These are phyloP conservation scores for Sarocladiaceae sp. DNA, from an alignment of 2,329 filamentous ascomycete species.

Conservation along the genomic window DNA sequence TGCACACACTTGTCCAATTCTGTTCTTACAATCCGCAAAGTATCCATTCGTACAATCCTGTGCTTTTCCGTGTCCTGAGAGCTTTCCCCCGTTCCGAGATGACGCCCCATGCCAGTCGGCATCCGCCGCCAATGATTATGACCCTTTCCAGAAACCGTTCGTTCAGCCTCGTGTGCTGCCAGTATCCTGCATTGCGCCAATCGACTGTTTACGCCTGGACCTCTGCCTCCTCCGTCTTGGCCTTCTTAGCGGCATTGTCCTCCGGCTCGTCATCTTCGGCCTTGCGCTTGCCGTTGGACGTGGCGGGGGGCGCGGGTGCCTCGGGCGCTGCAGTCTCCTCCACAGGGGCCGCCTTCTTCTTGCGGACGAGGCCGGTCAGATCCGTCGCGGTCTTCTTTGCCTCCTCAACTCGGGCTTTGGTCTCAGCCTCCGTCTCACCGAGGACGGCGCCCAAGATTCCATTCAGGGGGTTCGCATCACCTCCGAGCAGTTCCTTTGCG, in stretches of 20 bases:
- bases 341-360: slow-evolving; percentile 50
- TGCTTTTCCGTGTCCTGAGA: too few relatives aligned
- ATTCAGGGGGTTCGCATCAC: slow-evolving; percentile 37
- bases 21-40: too few relatives aligned
- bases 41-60: too few relatives aligned
- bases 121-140: too few relatives aligned
- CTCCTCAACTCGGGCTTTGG: slow-evolving; percentile 61
- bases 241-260: slow-evolving; percentile 27
- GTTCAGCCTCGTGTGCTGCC: too few relatives aligned
- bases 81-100: too few relatives aligned
- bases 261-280: slow-evolving; percentile 33
- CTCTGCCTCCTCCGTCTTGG: slow-evolving; percentile 28
- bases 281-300: slow-evolving; percentile 47
- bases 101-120: too few relatives aligned
- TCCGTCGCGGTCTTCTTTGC: slow-evolving; percentile 70
- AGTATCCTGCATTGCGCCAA: too few relatives aligned
- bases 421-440: slow-evolving; percentile 51
- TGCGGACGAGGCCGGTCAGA: slow-evolving; percentile 67
- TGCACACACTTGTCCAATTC: too few relatives aligned
- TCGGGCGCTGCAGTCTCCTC: slow-evolving; percentile 13
- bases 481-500: slow-evolving; percentile 30
- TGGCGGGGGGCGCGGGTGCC: slow-evolving; percentile 18
- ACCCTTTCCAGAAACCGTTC: too few relatives aligned
- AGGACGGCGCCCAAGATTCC: slow-evolving; percentile 59
- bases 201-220: too few relatives aligned